Conservation (phyloP, 176 grass and related monocot genomes). For the Ampelocalamus luodianensis region DNA sequence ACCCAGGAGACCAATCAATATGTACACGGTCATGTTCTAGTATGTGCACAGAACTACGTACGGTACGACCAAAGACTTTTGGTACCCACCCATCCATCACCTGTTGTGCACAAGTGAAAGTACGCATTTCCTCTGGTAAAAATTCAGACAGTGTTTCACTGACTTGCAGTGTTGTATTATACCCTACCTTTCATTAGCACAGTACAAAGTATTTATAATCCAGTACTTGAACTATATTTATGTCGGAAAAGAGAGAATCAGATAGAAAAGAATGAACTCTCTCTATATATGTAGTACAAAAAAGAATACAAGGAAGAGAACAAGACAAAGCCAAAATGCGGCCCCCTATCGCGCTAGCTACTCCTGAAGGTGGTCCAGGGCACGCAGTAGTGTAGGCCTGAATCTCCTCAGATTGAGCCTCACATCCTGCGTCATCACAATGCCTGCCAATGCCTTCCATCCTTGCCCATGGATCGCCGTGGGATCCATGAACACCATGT, state of each 20-base stretch:
- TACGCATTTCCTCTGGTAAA: background rate
- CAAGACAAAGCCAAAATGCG: background rate
- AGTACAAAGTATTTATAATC: background rate
- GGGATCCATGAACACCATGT: constrained; percentile 66
- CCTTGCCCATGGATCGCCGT: constrained; percentile 65
- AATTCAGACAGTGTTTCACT: background rate
- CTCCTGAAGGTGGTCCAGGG: constrained; percentile 62
- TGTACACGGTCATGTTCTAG: background rate
- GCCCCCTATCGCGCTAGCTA: constrained; percentile 26
- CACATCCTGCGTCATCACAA: constrained; percentile 68
- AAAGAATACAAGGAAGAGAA: constrained; percentile 32
- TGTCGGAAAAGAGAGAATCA: constrained; percentile 26
- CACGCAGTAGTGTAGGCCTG: constrained; percentile 55
- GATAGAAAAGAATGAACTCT: constrained; percentile 39
- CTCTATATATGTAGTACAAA: constrained; percentile 31
- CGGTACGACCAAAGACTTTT: too few species aligned
- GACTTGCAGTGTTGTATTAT: background rate
- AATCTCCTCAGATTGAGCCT: constrained; percentile 58
- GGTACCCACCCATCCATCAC: background rate
- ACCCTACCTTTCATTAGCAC: background rate
- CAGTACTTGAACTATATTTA: background rate
- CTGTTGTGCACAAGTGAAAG: background rate
- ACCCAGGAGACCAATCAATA: background rate
- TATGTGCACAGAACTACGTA: too few species aligned
- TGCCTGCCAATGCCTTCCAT: constrained; percentile 48